Evolutionary conservation across 306 rosid genomes (phyloP).

Genomic region (Neltuma alba): DNA sequence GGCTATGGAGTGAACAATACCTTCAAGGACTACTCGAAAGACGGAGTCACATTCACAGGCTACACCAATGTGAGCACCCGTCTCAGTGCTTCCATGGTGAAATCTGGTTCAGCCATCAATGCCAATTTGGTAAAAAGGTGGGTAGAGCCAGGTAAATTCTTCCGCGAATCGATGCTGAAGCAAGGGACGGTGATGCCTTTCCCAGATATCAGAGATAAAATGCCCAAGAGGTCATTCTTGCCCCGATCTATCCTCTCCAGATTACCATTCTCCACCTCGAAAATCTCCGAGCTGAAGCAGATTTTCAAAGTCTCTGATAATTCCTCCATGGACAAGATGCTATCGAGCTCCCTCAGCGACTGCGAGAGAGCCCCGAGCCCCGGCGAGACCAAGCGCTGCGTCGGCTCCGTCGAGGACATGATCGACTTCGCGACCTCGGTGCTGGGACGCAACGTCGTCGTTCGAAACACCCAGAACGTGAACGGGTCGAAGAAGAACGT

Average conservation of each 20-base stretch:
- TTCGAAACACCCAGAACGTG: conserved; percentile 63
- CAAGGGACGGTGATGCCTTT: conserved; percentile 77
- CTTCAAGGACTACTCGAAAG: conserved; percentile 78
- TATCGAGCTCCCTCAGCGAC: conserved; percentile 58
- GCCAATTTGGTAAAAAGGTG: conserved; percentile 71
- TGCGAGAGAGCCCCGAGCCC: conserved; percentile 77
- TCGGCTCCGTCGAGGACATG: conserved; percentile 88
- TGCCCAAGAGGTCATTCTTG: conserved; percentile 91
- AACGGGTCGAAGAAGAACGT: conserved; percentile 68
- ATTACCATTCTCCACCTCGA: conserved; percentile 79
- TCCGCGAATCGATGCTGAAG: conserved; percentile 74
- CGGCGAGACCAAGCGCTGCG: conserved; percentile 92
- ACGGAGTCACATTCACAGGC: conserved; percentile 42
- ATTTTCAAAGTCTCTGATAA: conserved; percentile 77
- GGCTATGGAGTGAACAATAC: conserved; percentile 81
- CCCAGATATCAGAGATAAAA: conserved; percentile 88
- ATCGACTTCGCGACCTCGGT: conserved; percentile 84
- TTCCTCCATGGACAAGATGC: conserved; percentile 79
- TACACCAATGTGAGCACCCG: conserved; percentile 59
- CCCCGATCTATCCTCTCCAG: conserved; percentile 79
- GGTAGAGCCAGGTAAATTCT: conserved; percentile 96
- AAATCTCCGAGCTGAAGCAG: conserved; percentile 56
- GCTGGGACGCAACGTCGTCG: conserved; percentile 74
- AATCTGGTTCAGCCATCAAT: conserved; percentile 15
- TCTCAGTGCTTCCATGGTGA: conserved; percentile 31